A percentile compares a stretch with the other conserved stretches of the same genome.
These are phyloP conservation scores for Globisporangium paroecandrum DNA, from an alignment of 352 stramenopile genomes.

Conservation along the genomic window DNA sequence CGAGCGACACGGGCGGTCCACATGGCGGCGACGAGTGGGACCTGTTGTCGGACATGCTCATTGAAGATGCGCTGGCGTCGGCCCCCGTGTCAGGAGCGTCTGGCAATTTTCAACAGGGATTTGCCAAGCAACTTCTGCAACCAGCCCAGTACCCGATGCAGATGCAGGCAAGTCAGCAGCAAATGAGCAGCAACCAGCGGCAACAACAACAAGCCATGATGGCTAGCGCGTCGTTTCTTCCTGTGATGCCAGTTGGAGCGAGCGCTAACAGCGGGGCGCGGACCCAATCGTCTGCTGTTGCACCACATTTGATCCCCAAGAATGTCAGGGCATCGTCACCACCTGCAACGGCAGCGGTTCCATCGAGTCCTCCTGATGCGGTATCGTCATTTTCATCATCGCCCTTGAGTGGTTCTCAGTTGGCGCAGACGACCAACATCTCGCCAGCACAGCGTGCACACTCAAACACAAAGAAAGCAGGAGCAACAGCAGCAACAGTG, in stretches of 20 bases:
- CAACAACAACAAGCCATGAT: not conserved
- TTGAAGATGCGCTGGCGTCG: constrained; percentile 37
- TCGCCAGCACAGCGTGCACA: not conserved
- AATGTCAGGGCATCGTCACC: not conserved
- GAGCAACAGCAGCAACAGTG: not conserved
- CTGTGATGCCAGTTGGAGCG: not conserved
- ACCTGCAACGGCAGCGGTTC: not conserved
- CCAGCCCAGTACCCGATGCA: not conserved
- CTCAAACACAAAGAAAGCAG: not conserved
- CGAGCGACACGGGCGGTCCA: constrained; percentile 24
- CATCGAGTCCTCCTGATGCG: not conserved
- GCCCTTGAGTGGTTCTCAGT: not conserved
- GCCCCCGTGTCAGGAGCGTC: not conserved
- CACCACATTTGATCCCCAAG: not conserved
- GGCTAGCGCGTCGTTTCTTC: not conserved
- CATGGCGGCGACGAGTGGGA: constrained; percentile 38
- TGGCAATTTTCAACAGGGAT: not conserved
- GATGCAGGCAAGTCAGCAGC: not conserved
- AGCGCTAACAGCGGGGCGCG: not conserved
- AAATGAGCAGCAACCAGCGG: constrained; percentile 1
- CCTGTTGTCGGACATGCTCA: constrained; percentile 54
- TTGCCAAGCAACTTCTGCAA: constrained; percentile 3
- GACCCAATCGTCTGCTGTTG: not conserved
- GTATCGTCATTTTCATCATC: not conserved
- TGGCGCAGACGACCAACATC: not conserved